Evolutionary conservation across 176 grass and related monocot species (phyloP).

Genomic region (Canna indica): DNA sequence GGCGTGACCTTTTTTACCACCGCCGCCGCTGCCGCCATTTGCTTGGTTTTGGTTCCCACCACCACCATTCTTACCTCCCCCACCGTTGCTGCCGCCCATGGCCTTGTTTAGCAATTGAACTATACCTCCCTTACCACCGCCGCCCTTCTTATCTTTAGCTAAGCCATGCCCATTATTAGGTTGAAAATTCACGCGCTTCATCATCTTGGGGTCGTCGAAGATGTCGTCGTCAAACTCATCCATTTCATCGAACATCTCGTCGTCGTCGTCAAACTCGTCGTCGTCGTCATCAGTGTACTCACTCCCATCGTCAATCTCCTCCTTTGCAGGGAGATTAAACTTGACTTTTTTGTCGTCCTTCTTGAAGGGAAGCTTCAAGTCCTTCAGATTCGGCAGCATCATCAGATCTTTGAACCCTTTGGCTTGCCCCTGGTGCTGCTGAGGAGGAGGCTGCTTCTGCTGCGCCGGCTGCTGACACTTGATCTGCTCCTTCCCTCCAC

Average conservation of each 20-base stretch:
- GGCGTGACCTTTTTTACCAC: neutral
- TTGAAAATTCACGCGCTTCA: neutral
- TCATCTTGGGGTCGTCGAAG: constrained; percentile 19
- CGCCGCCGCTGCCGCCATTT: neutral
- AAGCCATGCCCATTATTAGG: neutral
- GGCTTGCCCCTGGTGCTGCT: neutral
- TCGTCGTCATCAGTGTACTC: neutral
- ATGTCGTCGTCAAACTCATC: constrained; percentile 6
- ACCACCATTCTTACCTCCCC: constrained; percentile 14
- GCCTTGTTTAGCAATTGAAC: constrained; percentile 3
- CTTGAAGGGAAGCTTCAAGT: constrained; percentile 13
- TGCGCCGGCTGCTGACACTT: neutral
- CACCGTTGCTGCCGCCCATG: neutral
- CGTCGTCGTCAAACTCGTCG: neutral
- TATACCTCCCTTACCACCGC: neutral
- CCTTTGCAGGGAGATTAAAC: constrained; percentile 5
- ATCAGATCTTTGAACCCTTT: constrained; percentile 26
- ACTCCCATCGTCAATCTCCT: constrained; percentile 5
- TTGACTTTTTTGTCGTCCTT: neutral
- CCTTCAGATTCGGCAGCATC: constrained; percentile 15
- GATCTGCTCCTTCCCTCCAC: constrained; percentile 1
- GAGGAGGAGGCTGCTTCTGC: neutral
- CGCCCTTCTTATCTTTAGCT: constrained; percentile 1
- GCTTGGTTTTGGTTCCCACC: neutral
- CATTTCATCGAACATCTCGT: neutral